Evolutionary conservation across 164 flowering plant genomes (phyloP).

Genomic region (Tinospora cordifolia): DNA sequence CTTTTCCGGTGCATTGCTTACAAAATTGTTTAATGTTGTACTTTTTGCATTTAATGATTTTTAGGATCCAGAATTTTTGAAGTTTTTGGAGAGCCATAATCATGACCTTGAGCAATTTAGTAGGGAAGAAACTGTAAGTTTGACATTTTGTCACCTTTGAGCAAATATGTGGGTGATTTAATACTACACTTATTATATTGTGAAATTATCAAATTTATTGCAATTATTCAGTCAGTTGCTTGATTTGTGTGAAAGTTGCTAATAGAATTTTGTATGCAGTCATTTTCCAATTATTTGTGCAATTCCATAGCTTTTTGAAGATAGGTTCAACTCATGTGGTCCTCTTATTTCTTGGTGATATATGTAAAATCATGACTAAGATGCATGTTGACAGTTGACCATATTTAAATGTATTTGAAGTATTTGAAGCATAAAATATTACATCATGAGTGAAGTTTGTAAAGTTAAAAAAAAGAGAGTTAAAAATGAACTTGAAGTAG

Average conservation of each 20-base stretch:
- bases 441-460: too few relatives aligned
- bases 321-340: too few relatives aligned
- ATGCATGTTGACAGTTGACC: too few relatives aligned
- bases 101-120: conserved; percentile 21
- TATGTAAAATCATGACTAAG: too few relatives aligned
- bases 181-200: not conserved
- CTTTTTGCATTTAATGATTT: conserved; percentile 13
- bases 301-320: too few relatives aligned
- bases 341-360: too few relatives aligned
- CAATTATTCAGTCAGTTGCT: not conserved
- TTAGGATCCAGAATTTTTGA: conserved; percentile 63
- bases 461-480: too few relatives aligned
- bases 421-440: too few relatives aligned
- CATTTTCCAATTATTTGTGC: not conserved
- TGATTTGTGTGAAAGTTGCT: not conserved
- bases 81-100: conserved; percentile 45
- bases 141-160: not conserved
- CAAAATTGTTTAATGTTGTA: not conserved
- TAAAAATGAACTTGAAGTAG: too few relatives aligned
- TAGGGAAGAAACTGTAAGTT: conserved; percentile 41
- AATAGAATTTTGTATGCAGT: not conserved
- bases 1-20: not conserved
- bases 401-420: too few relatives aligned
- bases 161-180: not conserved
- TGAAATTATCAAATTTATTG: too few relatives aligned